Evolutionary conservation across 306 rosid species (phyloP), one percentile per base, ranked within the genome.

Genomic region (Glycyrrhiza uralensis): DNA sequence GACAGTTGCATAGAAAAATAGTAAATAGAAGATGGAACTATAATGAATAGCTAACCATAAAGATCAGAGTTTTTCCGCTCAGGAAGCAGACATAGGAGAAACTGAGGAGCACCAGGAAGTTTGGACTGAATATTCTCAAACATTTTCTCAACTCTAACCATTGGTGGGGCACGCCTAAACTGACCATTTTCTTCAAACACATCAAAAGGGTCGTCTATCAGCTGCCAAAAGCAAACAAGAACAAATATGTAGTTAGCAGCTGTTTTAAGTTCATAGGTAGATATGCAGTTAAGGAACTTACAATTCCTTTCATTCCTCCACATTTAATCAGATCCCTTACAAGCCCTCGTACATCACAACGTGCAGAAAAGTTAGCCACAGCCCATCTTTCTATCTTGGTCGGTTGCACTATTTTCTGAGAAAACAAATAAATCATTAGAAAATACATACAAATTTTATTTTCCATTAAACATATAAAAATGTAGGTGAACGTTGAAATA

Each of bases 41-140:
- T 1, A 24, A 14, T 35, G 75, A 44, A 24, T 35, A 52, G 26
- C 79, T 6, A 49, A 94, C 99, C 99, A 84, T 95, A 95, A 55
- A 95, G 88, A 71, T 90, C 96, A 59, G 88, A 89, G 52, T 95
- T 95, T 57, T 95, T 95, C 41, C 99, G 83, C 65, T 95, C 97
- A 3, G 99, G 92, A 47, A 95, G 96, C 66, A 95, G 46, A 62
- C 99, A 95, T 9, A 95, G 92, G 6, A 94, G 76, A 44, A 91
- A 94, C 15, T 79, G 74, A 1, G 97, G 99, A 7, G 85, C 77
- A 24, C 87, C 95, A 6, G 96, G 93, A 71, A 94, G 93, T 50
- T 85, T 86, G 1, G 89, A 75, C 62, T 83, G 86, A 4, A 89
- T 41, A 0, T 71, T 68, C 67, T 89, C 96, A 29, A 91, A 86